phyloP scores from a whole-genome alignment of 176 grass and related monocot species.

The Rhynchospora pubera region DNA sequence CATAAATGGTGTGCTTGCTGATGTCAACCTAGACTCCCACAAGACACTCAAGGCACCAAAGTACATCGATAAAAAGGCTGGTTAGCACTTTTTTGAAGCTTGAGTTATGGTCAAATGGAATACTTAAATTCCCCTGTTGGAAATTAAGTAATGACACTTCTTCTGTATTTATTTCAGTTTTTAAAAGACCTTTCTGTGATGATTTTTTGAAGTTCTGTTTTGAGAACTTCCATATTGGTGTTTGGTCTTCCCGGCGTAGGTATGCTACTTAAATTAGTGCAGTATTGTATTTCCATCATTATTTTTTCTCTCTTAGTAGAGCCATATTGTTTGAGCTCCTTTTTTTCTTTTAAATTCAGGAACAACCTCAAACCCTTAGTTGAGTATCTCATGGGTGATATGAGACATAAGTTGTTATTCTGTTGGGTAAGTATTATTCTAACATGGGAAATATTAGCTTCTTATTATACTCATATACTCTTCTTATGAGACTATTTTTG shows the following conservation, averaged over 20 bases:
- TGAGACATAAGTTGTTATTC: slow-evolving; percentile 55
- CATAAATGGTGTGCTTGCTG: slow-evolving; percentile 21
- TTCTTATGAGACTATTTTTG: not conserved
- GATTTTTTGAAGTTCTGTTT: slow-evolving; percentile 84
- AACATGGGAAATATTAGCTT: not conserved
- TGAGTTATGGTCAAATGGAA: not conserved
- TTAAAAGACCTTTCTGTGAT: slow-evolving; percentile 48
- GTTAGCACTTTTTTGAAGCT: slow-evolving; percentile 7
- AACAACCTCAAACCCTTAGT: slow-evolving; percentile 50
- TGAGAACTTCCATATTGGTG: slow-evolving; percentile 63
- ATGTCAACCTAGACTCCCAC: slow-evolving; percentile 14
- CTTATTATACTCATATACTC: not conserved
- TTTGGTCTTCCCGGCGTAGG: slow-evolving; percentile 83
- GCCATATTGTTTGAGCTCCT: not conserved
- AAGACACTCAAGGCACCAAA: slow-evolving; percentile 16
- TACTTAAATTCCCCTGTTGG: not conserved
- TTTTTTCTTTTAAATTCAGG: slow-evolving; percentile 33
- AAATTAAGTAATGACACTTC: not conserved
- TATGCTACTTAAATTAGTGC: slow-evolving; percentile 20
- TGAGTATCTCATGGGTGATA: slow-evolving; percentile 57
- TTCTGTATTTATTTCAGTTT: slow-evolving; percentile 39
- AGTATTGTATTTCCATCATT: not conserved
- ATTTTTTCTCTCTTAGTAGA: slow-evolving; percentile 1
- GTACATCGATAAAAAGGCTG: slow-evolving; percentile 23
- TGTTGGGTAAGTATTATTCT: slow-evolving; percentile 56